Conservation (phyloP, 768 basidiomycete genomes). For the Kwoniella sp. region DNA sequence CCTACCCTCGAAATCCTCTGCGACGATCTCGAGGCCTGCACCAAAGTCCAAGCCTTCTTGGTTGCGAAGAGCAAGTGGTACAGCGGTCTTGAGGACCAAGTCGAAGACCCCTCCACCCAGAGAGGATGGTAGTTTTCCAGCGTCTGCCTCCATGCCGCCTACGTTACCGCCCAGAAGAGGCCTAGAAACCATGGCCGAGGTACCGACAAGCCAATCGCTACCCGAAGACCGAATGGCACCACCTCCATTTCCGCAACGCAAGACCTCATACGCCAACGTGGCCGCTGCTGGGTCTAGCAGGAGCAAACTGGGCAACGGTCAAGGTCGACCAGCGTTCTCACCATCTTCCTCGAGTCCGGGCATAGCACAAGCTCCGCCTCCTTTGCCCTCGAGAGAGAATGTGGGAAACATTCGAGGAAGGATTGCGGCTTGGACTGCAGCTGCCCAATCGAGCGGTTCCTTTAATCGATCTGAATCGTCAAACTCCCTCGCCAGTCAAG, state of each 20-base stretch:
- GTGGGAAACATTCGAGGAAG: conserved; percentile 30
- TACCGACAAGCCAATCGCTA: conserved; percentile 6
- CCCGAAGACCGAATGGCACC: conserved; percentile 6
- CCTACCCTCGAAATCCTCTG: conserved; percentile 1
- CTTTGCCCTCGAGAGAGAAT: conserved; percentile 30
- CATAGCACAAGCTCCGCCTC: conserved; percentile 5
- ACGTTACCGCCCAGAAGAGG: conserved; percentile 32
- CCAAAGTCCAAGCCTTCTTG: conserved; percentile 39
- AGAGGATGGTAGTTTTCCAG: conserved; percentile 19
- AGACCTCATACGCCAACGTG: conserved; percentile 22
- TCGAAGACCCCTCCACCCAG: conserved; percentile 23
- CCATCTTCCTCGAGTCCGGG: conserved; percentile 3
- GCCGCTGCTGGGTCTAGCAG: conserved; percentile 22
- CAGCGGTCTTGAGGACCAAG: conserved; percentile 28
- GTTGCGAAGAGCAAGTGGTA: conserved; percentile 35
- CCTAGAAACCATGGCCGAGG: background rate
- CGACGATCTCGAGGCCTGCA: conserved; percentile 19
- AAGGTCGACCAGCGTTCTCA: conserved; percentile 36
- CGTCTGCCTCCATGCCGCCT: conserved; percentile 29
- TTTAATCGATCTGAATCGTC: conserved; percentile 32
- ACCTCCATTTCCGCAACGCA: conserved; percentile 22
- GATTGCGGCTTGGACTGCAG: conserved; percentile 38
- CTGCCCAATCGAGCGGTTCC: conserved; percentile 13
- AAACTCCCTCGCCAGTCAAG: conserved; percentile 14
- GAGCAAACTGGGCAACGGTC: conserved; percentile 30